Conservation (phyloP, 345 rosid species). For the Camelina hispida region DNA sequence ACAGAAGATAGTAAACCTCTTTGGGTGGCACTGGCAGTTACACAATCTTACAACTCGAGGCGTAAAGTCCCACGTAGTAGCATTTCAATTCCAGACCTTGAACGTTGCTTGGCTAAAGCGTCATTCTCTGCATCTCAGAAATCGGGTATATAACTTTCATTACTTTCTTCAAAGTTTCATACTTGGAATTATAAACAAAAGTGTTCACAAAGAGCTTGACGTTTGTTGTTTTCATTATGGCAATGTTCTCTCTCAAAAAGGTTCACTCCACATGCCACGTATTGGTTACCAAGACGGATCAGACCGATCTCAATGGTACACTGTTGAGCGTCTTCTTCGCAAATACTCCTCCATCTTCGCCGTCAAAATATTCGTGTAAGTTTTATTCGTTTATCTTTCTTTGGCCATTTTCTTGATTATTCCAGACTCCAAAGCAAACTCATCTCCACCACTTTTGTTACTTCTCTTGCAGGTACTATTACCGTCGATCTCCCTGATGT, state of each 20-base stretch:
- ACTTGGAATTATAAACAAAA: too few species aligned
- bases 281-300: conserved; percentile 79
- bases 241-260: conserved; percentile 41
- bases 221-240: not conserved
- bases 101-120: conserved; percentile 71
- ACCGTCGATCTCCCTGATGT: conserved; percentile 52
- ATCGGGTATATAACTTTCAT: too few species aligned
- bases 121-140: conserved; percentile 71
- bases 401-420: not conserved
- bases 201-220: conserved; percentile 13
- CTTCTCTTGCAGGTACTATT: conserved; percentile 64
- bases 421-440: not conserved
- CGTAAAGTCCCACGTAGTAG: conserved; percentile 73
- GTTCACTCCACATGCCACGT: conserved; percentile 92
- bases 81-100: conserved; percentile 75
- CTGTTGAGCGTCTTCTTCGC: conserved; percentile 81
- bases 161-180: too few species aligned
- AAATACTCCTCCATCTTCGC: conserved; percentile 75
- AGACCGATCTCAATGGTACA: conserved; percentile 82
- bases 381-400: not conserved
- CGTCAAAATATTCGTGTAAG: conserved; percentile 75
- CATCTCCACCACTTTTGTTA: not conserved
- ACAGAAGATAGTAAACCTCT: conserved; percentile 38
- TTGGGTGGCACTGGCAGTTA: conserved; percentile 85
- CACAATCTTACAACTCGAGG: conserved; percentile 74